Evolutionary conservation across 2,329 filamentous ascomycete genomes (phyloP), one percentile per base, ranked within the genome.

Genomic region (Myriosclerotinia duriaeana): DNA sequence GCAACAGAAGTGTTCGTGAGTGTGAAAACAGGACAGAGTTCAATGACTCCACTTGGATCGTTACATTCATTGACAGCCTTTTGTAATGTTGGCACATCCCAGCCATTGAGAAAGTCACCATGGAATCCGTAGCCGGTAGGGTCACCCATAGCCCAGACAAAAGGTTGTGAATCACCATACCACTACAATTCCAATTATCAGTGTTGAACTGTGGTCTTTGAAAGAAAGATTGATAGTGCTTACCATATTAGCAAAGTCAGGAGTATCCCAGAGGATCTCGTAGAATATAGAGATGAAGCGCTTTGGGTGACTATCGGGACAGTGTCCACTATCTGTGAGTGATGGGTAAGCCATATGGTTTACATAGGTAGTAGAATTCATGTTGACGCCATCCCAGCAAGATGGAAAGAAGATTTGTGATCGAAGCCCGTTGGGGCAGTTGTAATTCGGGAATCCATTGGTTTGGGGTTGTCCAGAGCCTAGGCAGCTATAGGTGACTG

Each of bases 381-480:
- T 71, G 69, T 86, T 81, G 54, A 78, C 77, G 44, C 87, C 87
- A 68, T 89, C 81, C 87, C 87, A 89, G 78, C 87, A 89, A 5
- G 82, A 81, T 1, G 85, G 85, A 74, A 88, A 87, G 73, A 81
- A 83, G 26, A 87, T 78, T 71, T 87, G 82, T 17, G 81, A 78
- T 50, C 84, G 81, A 26, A 82, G 78, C 53, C 84, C 80, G 46
- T 80, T 74, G 8, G 80, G 79, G 72, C 87, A 88, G 67, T 82
- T 83, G 67, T 80, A 79, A 69, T 80, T 80, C 1, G 86, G 87
- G 42, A 90, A 80, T 12, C 78, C 77, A n/a, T 78, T 78, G 2
- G 79, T 83, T 64, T 87, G 81, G 20, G 59, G 40, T 20, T 75
- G 75, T 53, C 74, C 77, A 60, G 78, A 77, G 65, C 80, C 80